Conservation (phyloP, 805 yeast species). For the Metschnikowia bowlesiae region DNA sequence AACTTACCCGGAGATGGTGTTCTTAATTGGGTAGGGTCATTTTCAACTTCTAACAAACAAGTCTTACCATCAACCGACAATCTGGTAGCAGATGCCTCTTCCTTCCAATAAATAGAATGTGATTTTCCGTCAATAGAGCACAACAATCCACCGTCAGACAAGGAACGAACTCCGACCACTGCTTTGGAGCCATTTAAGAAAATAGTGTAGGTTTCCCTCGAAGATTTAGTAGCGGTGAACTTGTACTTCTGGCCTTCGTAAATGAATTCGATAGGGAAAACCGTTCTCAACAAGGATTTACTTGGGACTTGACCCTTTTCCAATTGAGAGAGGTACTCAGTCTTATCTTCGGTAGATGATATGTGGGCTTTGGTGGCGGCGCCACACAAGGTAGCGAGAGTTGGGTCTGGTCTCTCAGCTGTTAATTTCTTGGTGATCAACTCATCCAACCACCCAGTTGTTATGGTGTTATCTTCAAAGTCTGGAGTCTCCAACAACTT, state of each 20-base stretch:
- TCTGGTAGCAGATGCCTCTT: conserved; percentile 93
- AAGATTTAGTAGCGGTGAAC: conserved; percentile 93
- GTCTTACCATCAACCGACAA: conserved; percentile 94
- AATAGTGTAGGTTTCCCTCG: conserved; percentile 76
- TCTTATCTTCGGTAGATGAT: conserved; percentile 64
- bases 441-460: conserved; percentile 99
- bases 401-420: conserved; percentile 93
- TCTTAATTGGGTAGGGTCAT: conserved; percentile 97
- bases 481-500: conserved; percentile 94
- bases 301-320: conserved; percentile 95
- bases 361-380: conserved; percentile 95
- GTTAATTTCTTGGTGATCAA: conserved; percentile 89
- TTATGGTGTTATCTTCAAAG: conserved; percentile 92
- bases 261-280: conserved; percentile 90
- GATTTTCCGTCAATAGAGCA: conserved; percentile 87
- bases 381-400: conserved; percentile 91
- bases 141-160: conserved; percentile 92
- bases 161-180: conserved; percentile 80
- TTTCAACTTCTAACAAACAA: conserved; percentile 88
- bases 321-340: conserved; percentile 68
- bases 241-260: conserved; percentile 91
- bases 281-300: conserved; percentile 73
- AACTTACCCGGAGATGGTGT: conserved; percentile 99
- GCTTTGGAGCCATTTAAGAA: conserved; percentile 91
- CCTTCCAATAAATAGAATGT: conserved; percentile 95